Conservation (phyloP, 306 rosid genomes). For the Begonia loranthoides region DNA sequence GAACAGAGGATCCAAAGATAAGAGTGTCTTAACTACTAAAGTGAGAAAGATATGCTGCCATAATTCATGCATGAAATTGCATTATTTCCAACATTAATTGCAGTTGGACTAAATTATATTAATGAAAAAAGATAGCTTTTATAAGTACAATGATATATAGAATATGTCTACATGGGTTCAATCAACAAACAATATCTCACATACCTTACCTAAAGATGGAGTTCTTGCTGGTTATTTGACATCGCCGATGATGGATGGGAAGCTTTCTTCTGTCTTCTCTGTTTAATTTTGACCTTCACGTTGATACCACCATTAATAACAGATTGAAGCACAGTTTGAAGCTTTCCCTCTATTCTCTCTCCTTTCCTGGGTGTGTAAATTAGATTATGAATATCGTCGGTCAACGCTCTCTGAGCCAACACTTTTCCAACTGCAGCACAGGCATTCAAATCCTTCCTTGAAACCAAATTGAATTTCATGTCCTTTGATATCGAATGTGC, state of each 20-base stretch:
- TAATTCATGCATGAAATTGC: no score
- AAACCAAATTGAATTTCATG: slow-evolving; percentile 57
- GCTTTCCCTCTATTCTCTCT: slow-evolving; percentile 67
- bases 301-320: slow-evolving; percentile 36
- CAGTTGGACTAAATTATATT: no score
- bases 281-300: slow-evolving; percentile 70
- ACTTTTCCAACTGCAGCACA: slow-evolving; percentile 79
- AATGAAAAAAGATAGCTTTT: no score
- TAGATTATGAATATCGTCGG: slow-evolving; percentile 70
- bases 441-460: slow-evolving; percentile 54
- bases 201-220: no score
- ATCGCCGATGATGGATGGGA: slow-evolving; percentile 5
- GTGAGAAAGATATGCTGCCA: no score
- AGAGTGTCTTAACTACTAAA: no score
- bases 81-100: no score
- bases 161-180: no score
- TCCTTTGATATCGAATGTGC: slow-evolving; percentile 87
- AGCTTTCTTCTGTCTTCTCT: slow-evolving; percentile 28
- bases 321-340: slow-evolving; percentile 36
- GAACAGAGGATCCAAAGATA: no score
- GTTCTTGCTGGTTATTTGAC: no score
- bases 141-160: no score
- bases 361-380: slow-evolving; percentile 79
- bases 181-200: no score
- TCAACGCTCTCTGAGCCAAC: slow-evolving; percentile 78